Evolutionary conservation across 768 basidiomycete genomes (phyloP), one percentile per base, ranked within the genome.

Genomic region (Chiua virens): DNA sequence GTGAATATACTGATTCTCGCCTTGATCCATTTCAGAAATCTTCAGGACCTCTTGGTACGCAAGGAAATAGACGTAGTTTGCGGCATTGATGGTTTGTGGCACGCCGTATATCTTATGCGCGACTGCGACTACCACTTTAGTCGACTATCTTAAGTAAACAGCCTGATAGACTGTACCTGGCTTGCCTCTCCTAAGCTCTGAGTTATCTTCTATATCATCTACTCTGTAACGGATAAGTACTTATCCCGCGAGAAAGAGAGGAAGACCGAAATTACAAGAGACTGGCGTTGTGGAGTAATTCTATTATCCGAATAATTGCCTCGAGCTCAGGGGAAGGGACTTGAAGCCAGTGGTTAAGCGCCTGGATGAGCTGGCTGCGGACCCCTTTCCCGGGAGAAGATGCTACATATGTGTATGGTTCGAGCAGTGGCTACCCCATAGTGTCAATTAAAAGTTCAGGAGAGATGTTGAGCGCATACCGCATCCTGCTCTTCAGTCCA

Each of bases 51-150:
- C 90, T 56, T 92, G 80, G 64, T 86, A 93, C 0, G 94, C 96
- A 37, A 93, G 82, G 67, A 98, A 99, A 65, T 96, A 98, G 36
- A 93, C 92, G 61, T 98, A 98, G 70, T 97, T 98, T 1, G 96
- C 95, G 4, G 87, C 83, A 67, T 99, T 99, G 71, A 99, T 93
- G 0, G 95, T 96, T 67, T 98, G 95, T 1, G 96, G 92, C 2
- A 97, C 75, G 3, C 96, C 96, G 61, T 93, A 99, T 58, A 99
- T 94, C 75, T 89, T 93, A 72, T 99, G 95, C 0, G 95, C 85
- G 17, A 94, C 95, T 86, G 20, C n/a, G 42, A 47, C 14, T 21
- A 22, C 14, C 0, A 2, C 18, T 30, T 47, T 38, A 50, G 21
- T 22, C 25, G 34, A 15, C 37, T 3, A 8, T n/a, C n/a, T 20